Base-by-base conservation (phyloP, 1,284 basidiomycete genomes). In the Cerioporus squamosus region DNA sequence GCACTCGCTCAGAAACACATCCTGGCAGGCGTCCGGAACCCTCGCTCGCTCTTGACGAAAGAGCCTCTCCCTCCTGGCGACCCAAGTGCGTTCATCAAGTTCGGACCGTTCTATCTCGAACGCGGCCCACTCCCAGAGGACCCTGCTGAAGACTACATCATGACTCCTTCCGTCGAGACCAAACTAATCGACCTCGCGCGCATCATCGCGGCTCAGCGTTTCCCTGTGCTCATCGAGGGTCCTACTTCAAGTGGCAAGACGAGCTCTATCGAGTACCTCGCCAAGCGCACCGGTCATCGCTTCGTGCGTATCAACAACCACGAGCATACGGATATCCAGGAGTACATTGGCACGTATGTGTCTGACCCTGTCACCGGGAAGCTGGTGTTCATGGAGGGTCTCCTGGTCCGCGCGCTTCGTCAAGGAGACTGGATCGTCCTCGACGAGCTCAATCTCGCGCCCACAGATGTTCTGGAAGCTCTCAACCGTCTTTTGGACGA, bases 261-360 rank as follows among this genome's bases (percentile, higher is more conserved):
- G 1, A 97, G 94, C 70, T 93, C 97, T 0, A 89, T 99, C 57
- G 96, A 98, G 76, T 98, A 97, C 74, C 86, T 99, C 22, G 97
- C 97, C 2, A 86, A 86, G 59, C 84, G 93, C 58, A 98, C 97
- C 0, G 97, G 97, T 0, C 97, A 99, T 77, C 86, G 86, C 29
- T 99, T 99, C 72, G 90, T 99, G 26, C 93, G 97, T 38, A 98
- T 99, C 83, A 99, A 99, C 79, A 99, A 99, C 70, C 97, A 99
- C 77, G 97, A 99, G 69, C 97, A 99, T 72, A 99, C 97, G 5
- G 97, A 99, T 73, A 96, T 97, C 50, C 97, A 99, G 71, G 97
- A 99, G 72, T 99, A 99, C 71, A 83, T 99, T 51, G 97, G 97
- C 6, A 96, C 95, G 0, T 99, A 99, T 70, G 88, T 97, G 15